Base-by-base conservation (phyloP, 2,329 filamentous ascomycete species). In the Ambrosiella beaveri region DNA sequence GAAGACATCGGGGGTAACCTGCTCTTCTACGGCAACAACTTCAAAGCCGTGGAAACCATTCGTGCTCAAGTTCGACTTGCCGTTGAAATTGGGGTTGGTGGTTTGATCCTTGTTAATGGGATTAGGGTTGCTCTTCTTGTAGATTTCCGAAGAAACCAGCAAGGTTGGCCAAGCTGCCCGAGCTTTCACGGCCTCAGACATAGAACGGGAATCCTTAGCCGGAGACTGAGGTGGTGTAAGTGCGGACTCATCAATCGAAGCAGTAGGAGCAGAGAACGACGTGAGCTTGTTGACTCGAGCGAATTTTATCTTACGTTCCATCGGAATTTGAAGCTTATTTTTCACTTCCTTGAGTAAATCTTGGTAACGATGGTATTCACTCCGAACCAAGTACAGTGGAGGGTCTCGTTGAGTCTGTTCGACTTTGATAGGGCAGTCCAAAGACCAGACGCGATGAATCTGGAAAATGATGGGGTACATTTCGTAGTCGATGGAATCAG, bases 401-500 rank as follows among this genome's bases (percentile, higher is more conserved):
- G 78, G 75, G 57, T 71, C 77, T 9, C 82, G 78, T 64, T 83
- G 82, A 1, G 75, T 71, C 64, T 83, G 77, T 41, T 80, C 73
- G 54, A 79, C 73, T 5, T 75, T 73, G 19, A 80, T 70, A 1
- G 79, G 77, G 63, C 75, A 82, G 56, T 75, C 71, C 15, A 77
- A 72, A 2, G 79, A 79, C 67, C 82, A 84, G 1, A 97, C 74
- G 63, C 91, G 88, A 66, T 95, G 82, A 61, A 97, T 75, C 1
- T 83, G 88, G 68, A 96, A 87, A 49, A 95, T 76, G 0, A 88
- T 88, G 3, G 90, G 93, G 65, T 89, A 81, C 45, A 88, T 75
- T 70, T 97, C 93, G 68, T 85, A 95, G 64, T 85, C 74, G 52
- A 95, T 71, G n/a, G 56, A 58, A 17, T 61, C 59, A 13, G 35